Percentiles rank a stretch among this genome's conserved stretches.
These are phyloP conservation scores for Malassezia pachydermatis DNA, from an alignment of 1,284 basidiomycete species.

Conservation along the genomic window DNA sequence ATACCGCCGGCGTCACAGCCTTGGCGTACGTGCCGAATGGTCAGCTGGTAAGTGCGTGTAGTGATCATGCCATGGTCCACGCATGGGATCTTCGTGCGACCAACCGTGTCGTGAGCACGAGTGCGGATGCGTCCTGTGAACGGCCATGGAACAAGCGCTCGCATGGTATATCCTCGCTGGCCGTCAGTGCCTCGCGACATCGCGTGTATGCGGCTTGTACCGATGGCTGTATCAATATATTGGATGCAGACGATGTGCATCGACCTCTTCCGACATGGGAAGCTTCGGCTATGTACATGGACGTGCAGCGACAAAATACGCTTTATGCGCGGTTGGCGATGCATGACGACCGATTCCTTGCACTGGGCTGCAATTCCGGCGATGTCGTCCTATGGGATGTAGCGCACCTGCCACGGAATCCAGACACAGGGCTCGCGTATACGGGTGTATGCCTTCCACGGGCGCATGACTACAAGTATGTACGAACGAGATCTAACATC, in stretches of 20 bases:
- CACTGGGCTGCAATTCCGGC: conserved; percentile 41
- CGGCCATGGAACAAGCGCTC: conserved; percentile 19
- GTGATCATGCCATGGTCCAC: conserved; percentile 36
- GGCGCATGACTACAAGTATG: conserved; percentile 9
- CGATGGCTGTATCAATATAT: conserved; percentile 22
- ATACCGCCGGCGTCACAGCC: conserved; percentile 29
- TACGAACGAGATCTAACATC: background rate
- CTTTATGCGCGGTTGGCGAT: conserved; percentile 41
- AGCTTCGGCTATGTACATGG: conserved; percentile 21
- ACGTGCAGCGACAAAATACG: conserved; percentile 36
- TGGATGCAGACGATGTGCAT: conserved; percentile 1
- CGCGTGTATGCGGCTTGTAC: conserved; percentile 36
- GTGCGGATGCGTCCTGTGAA: conserved; percentile 21
- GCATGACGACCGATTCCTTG: conserved; percentile 35
- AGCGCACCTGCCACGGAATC: background rate
- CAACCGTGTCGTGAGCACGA: background rate
- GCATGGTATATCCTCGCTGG: conserved; percentile 40
- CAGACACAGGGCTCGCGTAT: background rate
- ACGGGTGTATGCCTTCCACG: conserved; percentile 16
- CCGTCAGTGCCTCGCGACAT: conserved; percentile 17
- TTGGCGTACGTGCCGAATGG: conserved; percentile 29
- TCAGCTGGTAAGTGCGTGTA: conserved; percentile 31
- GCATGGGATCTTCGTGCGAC: conserved; percentile 38
- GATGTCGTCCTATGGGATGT: conserved; percentile 41
- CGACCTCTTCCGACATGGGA: background rate